Conservation (phyloP, 306 rosid genomes). For the Inga oerstediana region DNA sequence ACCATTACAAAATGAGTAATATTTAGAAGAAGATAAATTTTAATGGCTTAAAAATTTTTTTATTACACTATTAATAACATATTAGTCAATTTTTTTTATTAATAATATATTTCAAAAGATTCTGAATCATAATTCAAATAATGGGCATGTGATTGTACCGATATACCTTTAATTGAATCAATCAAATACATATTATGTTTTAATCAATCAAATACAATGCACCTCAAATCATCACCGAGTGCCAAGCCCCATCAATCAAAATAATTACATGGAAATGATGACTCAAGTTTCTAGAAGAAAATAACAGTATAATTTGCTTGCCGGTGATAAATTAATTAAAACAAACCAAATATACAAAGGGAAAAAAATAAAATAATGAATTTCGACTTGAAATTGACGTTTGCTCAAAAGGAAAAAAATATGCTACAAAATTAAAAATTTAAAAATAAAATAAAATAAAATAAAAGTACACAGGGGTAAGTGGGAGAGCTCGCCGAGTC, state of each 20-base stretch:
- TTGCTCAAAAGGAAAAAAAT: background rate
- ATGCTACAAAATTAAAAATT: background rate
- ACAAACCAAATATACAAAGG: background rate
- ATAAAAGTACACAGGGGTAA: constrained; percentile 9
- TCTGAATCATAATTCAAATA: background rate
- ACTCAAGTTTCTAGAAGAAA: background rate
- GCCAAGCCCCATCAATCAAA: background rate
- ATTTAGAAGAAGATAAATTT: background rate
- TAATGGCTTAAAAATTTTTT: background rate
- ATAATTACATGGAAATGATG: background rate
- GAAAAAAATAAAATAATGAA: background rate
- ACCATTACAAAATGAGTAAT: background rate
- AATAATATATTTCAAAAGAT: background rate
- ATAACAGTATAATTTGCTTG: background rate
- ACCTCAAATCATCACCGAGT: background rate
- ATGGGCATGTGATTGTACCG: background rate
- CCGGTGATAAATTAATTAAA: background rate
- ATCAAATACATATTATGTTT: background rate
- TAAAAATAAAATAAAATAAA: background rate
- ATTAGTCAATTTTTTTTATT: background rate
- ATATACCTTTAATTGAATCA: background rate
- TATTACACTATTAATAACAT: background rate
- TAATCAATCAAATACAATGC: background rate
- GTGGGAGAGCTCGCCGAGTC: constrained; percentile 85
- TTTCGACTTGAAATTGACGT: constrained; percentile 11